phyloP scores from a whole-genome alignment of 2,329 filamentous ascomycete species.

The Hansfordia pulvinata region DNA sequence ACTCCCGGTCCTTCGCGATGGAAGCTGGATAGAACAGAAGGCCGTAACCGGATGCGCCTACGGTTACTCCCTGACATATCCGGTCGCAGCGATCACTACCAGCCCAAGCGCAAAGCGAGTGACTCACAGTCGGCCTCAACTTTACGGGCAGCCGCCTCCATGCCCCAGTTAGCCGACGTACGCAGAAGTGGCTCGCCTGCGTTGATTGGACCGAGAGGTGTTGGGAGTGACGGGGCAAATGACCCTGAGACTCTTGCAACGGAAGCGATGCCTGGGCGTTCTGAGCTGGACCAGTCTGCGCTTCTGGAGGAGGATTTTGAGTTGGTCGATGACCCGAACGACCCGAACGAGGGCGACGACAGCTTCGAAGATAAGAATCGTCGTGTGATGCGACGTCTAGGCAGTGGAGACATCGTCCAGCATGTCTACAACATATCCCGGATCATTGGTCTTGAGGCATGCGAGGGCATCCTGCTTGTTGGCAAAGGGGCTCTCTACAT shows the following conservation, averaged over 20 bases:
- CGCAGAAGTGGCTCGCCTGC: slow-evolving; percentile 8
- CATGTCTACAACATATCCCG: slow-evolving; percentile 92
- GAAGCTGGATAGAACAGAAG: slow-evolving; percentile 92
- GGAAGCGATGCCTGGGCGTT: slow-evolving; percentile 12
- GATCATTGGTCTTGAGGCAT: slow-evolving; percentile 84
- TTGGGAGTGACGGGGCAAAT: slow-evolving; percentile 3
- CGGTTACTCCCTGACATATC: slow-evolving; percentile 70
- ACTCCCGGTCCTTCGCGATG: slow-evolving; percentile 55
- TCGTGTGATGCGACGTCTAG: slow-evolving; percentile 89
- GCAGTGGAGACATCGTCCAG: slow-evolving; percentile 83
- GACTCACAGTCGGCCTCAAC: slow-evolving; percentile 23
- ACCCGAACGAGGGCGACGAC: slow-evolving; percentile 58
- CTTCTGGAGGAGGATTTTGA: slow-evolving; percentile 83
- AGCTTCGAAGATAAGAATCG: slow-evolving; percentile 95
- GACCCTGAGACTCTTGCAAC: slow-evolving; percentile 6
- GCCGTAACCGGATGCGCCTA: slow-evolving; percentile 86
- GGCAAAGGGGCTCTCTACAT: slow-evolving; percentile 89
- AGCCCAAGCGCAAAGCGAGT: slow-evolving; percentile 62
- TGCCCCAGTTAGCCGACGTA: slow-evolving; percentile 4
- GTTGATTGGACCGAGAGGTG: slow-evolving; percentile 3
- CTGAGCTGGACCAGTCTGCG: slow-evolving; percentile 13
- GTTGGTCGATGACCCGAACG: slow-evolving; percentile 84
- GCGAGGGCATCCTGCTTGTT: slow-evolving; percentile 84
- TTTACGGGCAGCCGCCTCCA: slow-evolving; percentile 16
- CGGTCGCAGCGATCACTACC: slow-evolving; percentile 57